A percentile compares a stretch with the other conserved stretches of the same genome.
These are phyloP conservation scores for Ceratocystis variospora DNA, from an alignment of 2,329 filamentous ascomycete species.

Conservation along the genomic window DNA sequence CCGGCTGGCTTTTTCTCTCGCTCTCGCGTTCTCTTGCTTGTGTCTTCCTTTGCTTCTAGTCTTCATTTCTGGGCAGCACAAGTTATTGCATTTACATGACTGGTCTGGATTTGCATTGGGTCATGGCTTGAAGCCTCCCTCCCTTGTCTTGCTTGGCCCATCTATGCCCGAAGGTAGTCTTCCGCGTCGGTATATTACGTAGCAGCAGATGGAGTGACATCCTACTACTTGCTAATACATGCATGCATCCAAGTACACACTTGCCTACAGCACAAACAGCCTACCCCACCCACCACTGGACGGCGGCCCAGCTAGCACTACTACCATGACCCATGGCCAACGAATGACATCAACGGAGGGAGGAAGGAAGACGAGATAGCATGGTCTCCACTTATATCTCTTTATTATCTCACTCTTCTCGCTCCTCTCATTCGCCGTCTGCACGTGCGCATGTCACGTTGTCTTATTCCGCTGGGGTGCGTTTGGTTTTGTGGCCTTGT, in stretches of 20 bases:
- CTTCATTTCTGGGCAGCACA: not conserved
- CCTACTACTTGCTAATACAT: too few relatives aligned
- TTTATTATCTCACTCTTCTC: not conserved
- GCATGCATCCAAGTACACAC: too few relatives aligned
- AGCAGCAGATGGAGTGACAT: too few relatives aligned
- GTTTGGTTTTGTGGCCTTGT: not conserved
- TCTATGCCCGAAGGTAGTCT: too few relatives aligned
- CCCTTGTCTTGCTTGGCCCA: too few relatives aligned
- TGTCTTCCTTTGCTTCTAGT: not conserved
- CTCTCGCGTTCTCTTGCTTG: too few relatives aligned
- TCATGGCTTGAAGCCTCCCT: too few relatives aligned
- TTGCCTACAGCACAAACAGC: too few relatives aligned
- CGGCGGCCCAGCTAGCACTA: too few relatives aligned
- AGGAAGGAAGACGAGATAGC: not conserved
- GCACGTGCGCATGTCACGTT: constrained; percentile 6
- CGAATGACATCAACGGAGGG: not conserved
- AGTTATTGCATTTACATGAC: not conserved
- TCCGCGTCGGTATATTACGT: too few relatives aligned
- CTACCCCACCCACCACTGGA: not conserved
- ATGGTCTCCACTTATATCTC: not conserved
- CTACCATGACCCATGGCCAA: not conserved
- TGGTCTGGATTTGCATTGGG: not conserved
- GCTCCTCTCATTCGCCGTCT: not conserved
- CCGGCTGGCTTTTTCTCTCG: too few relatives aligned
- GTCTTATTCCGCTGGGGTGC: not conserved